A percentile compares a stretch with the other conserved stretches of the same genome.
These are phyloP conservation scores for Scheffersomyces stambukii DNA, from an alignment of 1,139 yeast species.

Conservation along the genomic window DNA sequence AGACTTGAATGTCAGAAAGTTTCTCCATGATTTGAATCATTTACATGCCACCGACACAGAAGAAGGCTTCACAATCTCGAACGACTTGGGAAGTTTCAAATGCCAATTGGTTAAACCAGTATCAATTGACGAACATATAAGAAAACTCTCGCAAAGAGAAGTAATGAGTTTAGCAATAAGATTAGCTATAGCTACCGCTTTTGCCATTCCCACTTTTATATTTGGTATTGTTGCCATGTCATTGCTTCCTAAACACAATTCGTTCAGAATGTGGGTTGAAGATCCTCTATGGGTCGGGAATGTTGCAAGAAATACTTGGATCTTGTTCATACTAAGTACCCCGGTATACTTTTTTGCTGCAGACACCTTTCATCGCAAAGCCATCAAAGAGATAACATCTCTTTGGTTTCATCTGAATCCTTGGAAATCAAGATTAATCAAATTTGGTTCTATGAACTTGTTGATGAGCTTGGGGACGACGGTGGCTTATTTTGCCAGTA, in stretches of 20 bases:
- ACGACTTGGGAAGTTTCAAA: conserved; percentile 33
- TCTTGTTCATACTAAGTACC: conserved; percentile 58
- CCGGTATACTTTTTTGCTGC: conserved; percentile 76
- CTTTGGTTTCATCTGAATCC: conserved; percentile 57
- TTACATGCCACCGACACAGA: conserved; percentile 14
- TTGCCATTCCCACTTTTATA: conserved; percentile 67
- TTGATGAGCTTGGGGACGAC: conserved; percentile 71
- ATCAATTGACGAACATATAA: conserved; percentile 62
- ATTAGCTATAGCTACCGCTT: conserved; percentile 42
- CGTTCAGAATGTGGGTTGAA: conserved; percentile 51
- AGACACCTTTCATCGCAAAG: conserved; percentile 66
- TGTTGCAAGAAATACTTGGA: conserved; percentile 63
- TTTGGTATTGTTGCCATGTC: conserved; percentile 71
- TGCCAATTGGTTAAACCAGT: conserved; percentile 55
- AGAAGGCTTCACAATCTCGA: conserved; percentile 18
- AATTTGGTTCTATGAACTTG: conserved; percentile 75
- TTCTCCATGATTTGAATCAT: conserved; percentile 46
- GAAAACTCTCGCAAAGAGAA: conserved; percentile 47
- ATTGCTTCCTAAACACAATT: conserved; percentile 41
- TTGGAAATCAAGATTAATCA: conserved; percentile 53
- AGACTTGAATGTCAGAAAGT: conserved; percentile 46
- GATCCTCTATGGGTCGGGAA: conserved; percentile 63
- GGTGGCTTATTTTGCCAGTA: conserved; percentile 66
- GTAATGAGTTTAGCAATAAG: conserved; percentile 43
- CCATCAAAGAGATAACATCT: conserved; percentile 52